Evolutionary conservation across 225 moss, liverwort and hornwort species (phyloP).

Genomic region (Physcomitrium patens): DNA sequence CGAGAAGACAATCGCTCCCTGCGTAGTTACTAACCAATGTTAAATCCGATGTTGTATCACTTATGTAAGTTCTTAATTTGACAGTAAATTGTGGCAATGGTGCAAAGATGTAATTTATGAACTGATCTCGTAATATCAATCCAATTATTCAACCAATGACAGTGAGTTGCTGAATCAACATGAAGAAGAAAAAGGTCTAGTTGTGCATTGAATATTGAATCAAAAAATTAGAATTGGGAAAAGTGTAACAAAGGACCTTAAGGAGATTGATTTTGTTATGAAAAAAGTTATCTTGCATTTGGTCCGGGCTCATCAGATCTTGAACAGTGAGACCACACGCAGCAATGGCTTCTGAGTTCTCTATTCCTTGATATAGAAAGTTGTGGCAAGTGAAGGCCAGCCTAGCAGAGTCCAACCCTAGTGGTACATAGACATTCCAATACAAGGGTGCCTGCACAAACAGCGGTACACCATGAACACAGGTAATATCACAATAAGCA

Average conservation of each 20-base stretch:
- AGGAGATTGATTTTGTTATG: conserved; percentile 81
- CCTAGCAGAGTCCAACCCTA: conserved; percentile 86
- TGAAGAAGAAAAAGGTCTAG: not conserved
- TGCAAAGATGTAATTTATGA: no score
- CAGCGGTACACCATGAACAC: conserved; percentile 7
- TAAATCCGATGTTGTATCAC: not conserved
- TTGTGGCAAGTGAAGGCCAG: conserved; percentile 97
- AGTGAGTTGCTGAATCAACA: not conserved
- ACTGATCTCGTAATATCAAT: not conserved
- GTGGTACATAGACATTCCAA: conserved; percentile 90
- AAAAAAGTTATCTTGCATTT: conserved; percentile 88
- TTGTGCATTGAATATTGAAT: not conserved
- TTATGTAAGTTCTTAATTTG: not conserved
- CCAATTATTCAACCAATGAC: not conserved
- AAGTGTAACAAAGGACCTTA: conserved; percentile 53
- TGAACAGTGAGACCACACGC: conserved; percentile 81
- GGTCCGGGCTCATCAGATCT: conserved; percentile 79
- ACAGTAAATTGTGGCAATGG: not conserved
- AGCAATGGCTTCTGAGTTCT: conserved; percentile 65
- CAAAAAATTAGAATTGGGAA: not conserved
- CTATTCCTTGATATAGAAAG: conserved; percentile 93
- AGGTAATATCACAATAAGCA: conserved; percentile 10
- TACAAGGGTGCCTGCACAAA: conserved; percentile 87
- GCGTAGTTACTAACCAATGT: conserved; percentile 14
- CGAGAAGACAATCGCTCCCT: conserved; percentile 95